These are phyloP conservation scores for Anacardium occidentale DNA, from an alignment of 345 rosid species.

Conservation along the genomic window DNA sequence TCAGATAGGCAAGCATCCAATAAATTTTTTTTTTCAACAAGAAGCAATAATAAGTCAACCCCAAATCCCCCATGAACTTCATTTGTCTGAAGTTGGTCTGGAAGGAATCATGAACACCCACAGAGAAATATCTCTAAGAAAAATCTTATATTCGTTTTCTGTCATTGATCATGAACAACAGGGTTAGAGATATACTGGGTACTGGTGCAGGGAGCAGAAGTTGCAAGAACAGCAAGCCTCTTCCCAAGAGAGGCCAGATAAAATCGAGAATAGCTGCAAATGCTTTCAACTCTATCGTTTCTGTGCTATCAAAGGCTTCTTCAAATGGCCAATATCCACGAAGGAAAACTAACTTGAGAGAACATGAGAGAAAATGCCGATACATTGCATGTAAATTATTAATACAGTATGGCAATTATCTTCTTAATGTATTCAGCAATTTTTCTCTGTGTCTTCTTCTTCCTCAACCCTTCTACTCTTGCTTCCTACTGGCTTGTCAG, in stretches of 20 bases:
- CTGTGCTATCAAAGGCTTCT: slow-evolving; percentile 42
- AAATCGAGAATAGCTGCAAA: slow-evolving; percentile 52
- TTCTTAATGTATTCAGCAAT: neutral
- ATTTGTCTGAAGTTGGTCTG: too few species aligned
- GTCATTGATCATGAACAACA: slow-evolving; percentile 38
- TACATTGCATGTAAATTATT: neutral
- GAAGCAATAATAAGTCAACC: slow-evolving; percentile 15
- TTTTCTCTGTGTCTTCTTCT: slow-evolving; percentile 4
- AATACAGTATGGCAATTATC: neutral
- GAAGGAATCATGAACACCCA: too few species aligned
- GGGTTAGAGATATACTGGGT: slow-evolving; percentile 24
- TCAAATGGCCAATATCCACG: slow-evolving; percentile 26
- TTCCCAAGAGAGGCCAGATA: slow-evolving; percentile 60
- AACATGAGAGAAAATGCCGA: too few species aligned
- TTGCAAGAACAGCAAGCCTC: slow-evolving; percentile 22
- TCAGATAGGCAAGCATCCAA: neutral
- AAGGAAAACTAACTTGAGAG: too few species aligned
- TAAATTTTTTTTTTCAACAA: neutral
- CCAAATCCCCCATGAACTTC: slow-evolving; percentile 3
- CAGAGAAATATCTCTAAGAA: neutral
- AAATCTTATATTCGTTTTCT: neutral
- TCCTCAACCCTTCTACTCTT: neutral
- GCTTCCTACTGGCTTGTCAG: neutral
- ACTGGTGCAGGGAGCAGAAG: slow-evolving; percentile 23
- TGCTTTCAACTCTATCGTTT: slow-evolving; percentile 49